Percentiles rank a stretch among this genome's conserved stretches.
These are phyloP conservation scores for Peterozyma toletana DNA, from an alignment of 805 yeast species.

Conservation along the genomic window DNA sequence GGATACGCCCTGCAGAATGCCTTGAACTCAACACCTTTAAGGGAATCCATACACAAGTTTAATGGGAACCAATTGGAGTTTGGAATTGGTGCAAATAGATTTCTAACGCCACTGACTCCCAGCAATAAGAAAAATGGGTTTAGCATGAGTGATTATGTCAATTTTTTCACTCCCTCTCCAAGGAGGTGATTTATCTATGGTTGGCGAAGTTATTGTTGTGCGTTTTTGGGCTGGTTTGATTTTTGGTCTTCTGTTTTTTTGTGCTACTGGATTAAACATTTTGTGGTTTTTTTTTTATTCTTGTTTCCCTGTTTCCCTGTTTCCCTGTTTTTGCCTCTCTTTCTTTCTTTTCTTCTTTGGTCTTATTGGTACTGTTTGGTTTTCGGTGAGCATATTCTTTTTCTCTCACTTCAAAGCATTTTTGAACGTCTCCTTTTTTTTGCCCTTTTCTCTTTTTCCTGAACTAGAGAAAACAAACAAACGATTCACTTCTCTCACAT, in stretches of 20 bases:
- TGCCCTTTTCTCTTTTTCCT: no score
- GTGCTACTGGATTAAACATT: neutral
- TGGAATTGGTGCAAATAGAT: neutral
- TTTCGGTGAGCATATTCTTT: no score
- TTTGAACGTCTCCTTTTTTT: no score
- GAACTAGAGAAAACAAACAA: neutral
- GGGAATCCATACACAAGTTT: neutral
- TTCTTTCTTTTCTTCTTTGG: no score
- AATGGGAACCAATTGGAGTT: neutral
- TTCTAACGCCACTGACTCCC: conserved; percentile 7
- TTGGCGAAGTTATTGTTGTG: neutral
- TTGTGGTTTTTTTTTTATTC: neutral
- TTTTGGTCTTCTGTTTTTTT: neutral
- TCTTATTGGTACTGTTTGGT: no score
- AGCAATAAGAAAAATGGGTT: conserved; percentile 20
- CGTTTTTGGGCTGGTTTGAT: neutral
- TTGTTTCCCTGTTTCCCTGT: neutral
- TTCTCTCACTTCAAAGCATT: no score
- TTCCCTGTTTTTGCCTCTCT: no score
- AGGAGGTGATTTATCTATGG: conserved; percentile 2
- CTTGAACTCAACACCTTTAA: conserved; percentile 8
- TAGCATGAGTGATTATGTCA: conserved; percentile 39
- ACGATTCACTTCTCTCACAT: no score
- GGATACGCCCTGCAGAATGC: conserved; percentile 8
- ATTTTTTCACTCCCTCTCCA: conserved; percentile 40